These are phyloP conservation scores for Heimioporus sp. DNA, from an alignment of 768 basidiomycete species.

Conservation along the genomic window DNA sequence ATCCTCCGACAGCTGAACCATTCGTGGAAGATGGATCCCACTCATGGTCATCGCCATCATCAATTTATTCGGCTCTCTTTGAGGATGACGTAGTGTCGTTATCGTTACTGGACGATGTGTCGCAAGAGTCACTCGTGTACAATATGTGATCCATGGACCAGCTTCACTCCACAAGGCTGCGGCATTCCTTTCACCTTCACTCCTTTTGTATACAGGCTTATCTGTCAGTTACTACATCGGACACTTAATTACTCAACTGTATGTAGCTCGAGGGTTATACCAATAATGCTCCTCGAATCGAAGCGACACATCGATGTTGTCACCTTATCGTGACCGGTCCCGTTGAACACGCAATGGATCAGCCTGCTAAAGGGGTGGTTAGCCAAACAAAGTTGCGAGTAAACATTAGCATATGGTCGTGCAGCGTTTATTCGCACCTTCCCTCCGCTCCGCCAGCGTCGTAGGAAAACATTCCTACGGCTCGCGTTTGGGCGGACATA, in stretches of 20 bases:
- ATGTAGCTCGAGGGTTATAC: no score
- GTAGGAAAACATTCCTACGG: conserved; percentile 4
- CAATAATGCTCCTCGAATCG: no score
- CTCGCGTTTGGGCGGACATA: conserved; percentile 20
- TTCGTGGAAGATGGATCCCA: conserved; percentile 20
- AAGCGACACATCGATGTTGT: no score
- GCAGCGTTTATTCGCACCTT: no score
- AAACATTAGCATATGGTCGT: no score
- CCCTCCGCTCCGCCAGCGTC: background rate
- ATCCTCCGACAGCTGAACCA: conserved; percentile 8
- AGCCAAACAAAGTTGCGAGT: no score
- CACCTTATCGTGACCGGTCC: no score
- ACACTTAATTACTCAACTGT: background rate
- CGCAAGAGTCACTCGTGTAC: conserved; percentile 15
- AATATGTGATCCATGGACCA: conserved; percentile 14
- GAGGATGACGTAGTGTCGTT: conserved; percentile 7
- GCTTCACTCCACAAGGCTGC: background rate
- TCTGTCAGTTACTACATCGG: no score
- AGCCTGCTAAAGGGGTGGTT: no score
- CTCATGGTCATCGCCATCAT: conserved; percentile 23
- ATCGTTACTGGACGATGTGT: conserved; percentile 5
- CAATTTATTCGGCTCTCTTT: conserved; percentile 19
- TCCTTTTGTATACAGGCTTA: background rate
- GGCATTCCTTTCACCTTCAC: background rate
- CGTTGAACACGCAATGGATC: no score